Conservation (phyloP, 2,329 filamentous ascomycete species). For the Trichocomaceae sp. region DNA sequence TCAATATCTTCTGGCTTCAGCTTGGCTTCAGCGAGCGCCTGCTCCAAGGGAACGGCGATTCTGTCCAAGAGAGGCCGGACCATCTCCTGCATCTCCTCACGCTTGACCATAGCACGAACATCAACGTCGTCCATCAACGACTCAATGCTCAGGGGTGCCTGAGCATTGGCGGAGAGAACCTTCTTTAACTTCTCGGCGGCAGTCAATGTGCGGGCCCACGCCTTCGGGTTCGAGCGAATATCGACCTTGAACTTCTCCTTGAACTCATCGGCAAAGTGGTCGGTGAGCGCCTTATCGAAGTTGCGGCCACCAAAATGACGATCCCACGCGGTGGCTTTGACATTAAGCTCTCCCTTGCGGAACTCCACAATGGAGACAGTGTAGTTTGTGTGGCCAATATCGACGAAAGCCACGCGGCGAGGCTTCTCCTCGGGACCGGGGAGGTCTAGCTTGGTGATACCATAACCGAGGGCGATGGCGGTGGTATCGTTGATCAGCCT, state of each 20-base stretch:
- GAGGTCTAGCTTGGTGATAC: slow-evolving; percentile 95
- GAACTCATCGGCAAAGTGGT: slow-evolving; percentile 94
- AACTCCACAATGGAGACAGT: slow-evolving; percentile 92
- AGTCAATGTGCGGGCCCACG: slow-evolving; percentile 74
- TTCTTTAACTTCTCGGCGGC: slow-evolving; percentile 98
- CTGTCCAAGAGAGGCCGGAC: slow-evolving; percentile 75
- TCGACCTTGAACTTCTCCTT: slow-evolving; percentile 97
- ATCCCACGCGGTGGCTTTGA: slow-evolving; percentile 89
- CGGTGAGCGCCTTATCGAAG: slow-evolving; percentile 90
- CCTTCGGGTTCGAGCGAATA: slow-evolving; percentile 84
- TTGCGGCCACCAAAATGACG: slow-evolving; percentile 95
- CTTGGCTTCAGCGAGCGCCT: slow-evolving; percentile 90
- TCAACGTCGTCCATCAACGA: slow-evolving; percentile 98
- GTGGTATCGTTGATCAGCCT: slow-evolving; percentile 97
- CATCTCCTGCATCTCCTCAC: slow-evolving; percentile 88
- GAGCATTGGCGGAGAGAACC: slow-evolving; percentile 89
- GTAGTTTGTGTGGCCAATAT: slow-evolving; percentile 96
- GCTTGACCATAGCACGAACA: slow-evolving; percentile 79
- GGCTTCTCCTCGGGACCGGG: slow-evolving; percentile 85
- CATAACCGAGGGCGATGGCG: slow-evolving; percentile 88
- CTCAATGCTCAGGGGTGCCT: slow-evolving; percentile 91
- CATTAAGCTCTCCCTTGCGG: slow-evolving; percentile 89
- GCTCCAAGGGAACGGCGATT: slow-evolving; percentile 68
- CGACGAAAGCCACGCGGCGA: slow-evolving; percentile 81
- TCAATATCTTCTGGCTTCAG: slow-evolving; percentile 90